Base-by-base conservation (phyloP, 2,329 filamentous ascomycete species). In the Helotiales sp. region DNA sequence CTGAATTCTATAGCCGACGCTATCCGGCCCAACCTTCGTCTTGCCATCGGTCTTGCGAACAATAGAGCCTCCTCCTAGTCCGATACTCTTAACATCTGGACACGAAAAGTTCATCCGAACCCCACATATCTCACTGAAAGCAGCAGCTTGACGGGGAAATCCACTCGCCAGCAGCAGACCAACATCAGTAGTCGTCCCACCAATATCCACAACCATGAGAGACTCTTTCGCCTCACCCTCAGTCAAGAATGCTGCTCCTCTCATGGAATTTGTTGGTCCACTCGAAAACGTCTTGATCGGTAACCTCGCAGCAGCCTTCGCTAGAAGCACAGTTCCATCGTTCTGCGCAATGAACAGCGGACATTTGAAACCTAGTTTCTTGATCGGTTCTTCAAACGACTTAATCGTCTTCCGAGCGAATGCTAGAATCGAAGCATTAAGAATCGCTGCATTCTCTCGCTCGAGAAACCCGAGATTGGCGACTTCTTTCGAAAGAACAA, bases 291-390 rank as follows among this genome's bases (percentile, higher is more conserved):
- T 85, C 40, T 79, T 74, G 57, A 86, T 84, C 0, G 84, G 84
- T 5, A 83, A 70, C 17, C 73, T 71, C 0, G 79, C 76, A 0
- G 83, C 83, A 53, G 75, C 73, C 1, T 76, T 75, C 0, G 77
- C 80, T 1, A 78, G 76, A 1, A 83, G 67, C 1, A 86, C 74
- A 0, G 81, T 85, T 1, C 84, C 83, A 58, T 85, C 82, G 44
- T 87, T 87, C 64, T 84, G 81, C 0, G 82, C 82, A 25, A 87
- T 72, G 57, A 82, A 86, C 0, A 86, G 73, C 0, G 81, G 81
- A 42, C 82, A 85, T 0, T 67, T 63, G 1, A 85, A 69, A 0
- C 77, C 75, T 2, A 86, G 69, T 2, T 72, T 71, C 25, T 69
- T 69, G 52, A 85, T 76, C 0, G 82, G 77, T 17, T 73, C 70